Evolutionary conservation across 2,329 filamentous ascomycete genomes (phyloP).

Genomic region (Penicillium sp.): DNA sequence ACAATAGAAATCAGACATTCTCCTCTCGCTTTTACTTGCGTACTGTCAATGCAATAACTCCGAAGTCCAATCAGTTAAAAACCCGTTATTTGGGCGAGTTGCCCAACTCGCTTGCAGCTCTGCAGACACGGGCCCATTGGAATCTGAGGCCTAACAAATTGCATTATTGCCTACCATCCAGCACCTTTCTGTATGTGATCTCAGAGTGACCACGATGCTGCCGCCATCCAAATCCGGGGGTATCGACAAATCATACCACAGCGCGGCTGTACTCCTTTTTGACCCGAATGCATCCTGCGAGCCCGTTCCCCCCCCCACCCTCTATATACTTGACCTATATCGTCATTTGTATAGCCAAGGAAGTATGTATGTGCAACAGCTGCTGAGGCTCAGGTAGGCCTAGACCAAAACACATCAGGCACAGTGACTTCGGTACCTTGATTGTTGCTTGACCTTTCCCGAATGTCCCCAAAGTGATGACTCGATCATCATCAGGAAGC

Average conservation of each 20-base stretch:
- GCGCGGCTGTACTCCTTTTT: conserved; percentile 9
- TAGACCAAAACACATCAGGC: background rate
- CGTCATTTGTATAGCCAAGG: background rate
- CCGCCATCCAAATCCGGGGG: background rate
- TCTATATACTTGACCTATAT: background rate
- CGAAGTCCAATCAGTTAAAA: conserved; percentile 1
- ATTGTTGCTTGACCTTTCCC: background rate
- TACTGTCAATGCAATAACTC: background rate
- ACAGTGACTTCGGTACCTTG: background rate
- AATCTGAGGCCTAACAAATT: background rate
- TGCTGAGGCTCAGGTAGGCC: background rate
- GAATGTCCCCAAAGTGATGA: background rate
- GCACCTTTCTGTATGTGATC: background rate
- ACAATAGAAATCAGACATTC: conserved; percentile 44
- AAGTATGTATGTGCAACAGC: background rate
- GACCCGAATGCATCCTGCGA: conserved; percentile 14
- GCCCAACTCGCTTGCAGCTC: conserved; percentile 1
- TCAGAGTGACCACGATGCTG: conserved; percentile 5
- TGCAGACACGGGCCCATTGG: background rate
- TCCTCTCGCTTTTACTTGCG: conserved; percentile 36
- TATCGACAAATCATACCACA: conserved; percentile 8
- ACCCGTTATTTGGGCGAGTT: conserved; percentile 1
- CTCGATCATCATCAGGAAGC: background rate
- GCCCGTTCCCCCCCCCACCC: background rate
- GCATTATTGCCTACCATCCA: background rate